These are phyloP conservation scores for Xerocomus nothofagi DNA, from an alignment of 1,284 basidiomycete species.

Conservation along the genomic window DNA sequence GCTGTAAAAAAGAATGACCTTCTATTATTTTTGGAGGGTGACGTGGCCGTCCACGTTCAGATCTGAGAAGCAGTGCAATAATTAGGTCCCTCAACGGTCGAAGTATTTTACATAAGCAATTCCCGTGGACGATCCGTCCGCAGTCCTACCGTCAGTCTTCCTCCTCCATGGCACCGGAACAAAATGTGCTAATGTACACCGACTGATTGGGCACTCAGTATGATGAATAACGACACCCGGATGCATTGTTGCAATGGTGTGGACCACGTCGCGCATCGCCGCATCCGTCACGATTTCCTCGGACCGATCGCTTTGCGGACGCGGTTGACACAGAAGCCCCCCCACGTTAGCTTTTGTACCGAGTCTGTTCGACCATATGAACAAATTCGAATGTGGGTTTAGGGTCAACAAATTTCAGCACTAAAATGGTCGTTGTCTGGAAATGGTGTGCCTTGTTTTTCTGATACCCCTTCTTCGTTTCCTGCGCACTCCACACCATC, in stretches of 20 bases:
- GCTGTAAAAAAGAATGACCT: background rate
- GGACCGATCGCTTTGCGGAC: background rate
- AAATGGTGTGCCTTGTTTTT: conserved; percentile 28
- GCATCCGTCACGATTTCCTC: background rate
- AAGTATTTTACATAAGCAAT: conserved; percentile 18
- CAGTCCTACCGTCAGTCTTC: no score
- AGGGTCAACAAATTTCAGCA: conserved; percentile 1
- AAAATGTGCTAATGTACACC: background rate
- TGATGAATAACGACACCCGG: background rate
- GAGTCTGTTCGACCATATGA: conserved; percentile 1
- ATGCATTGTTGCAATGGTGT: background rate
- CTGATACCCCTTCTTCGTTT: background rate
- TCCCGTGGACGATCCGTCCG: background rate
- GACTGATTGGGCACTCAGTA: background rate
- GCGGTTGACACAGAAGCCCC: background rate
- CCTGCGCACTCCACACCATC: background rate
- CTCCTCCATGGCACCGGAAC: conserved; percentile 1
- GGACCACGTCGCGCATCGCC: background rate
- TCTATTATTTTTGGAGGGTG: background rate
- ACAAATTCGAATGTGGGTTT: conserved; percentile 7
- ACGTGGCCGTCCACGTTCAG: background rate
- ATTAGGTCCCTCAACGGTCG: no score
- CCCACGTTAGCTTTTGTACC: background rate
- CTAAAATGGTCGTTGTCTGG: conserved; percentile 15
- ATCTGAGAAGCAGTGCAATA: background rate